These are phyloP conservation scores for Colletotrichum musicola DNA, from an alignment of 2,329 filamentous ascomycete species.

Conservation along the genomic window DNA sequence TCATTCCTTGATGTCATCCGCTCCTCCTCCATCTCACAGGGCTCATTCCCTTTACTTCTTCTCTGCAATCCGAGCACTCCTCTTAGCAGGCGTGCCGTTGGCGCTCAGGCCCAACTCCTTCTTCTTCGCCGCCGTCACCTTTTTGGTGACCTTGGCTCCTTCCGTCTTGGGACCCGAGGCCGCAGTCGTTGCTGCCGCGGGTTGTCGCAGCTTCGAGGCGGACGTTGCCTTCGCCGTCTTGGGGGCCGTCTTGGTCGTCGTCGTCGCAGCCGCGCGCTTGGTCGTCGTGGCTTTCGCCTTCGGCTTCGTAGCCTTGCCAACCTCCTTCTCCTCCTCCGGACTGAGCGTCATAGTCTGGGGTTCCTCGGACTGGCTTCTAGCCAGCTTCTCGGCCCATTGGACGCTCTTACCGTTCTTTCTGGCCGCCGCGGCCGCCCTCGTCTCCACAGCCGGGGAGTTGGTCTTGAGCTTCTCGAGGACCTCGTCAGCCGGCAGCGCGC, in stretches of 20 bases:
- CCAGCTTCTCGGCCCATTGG: conserved; percentile 26
- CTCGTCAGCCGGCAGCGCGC: conserved; percentile 48
- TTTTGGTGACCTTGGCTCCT: conserved; percentile 47
- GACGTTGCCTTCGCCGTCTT: conserved; percentile 5
- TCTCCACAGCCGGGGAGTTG: background rate
- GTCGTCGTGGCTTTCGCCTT: conserved; percentile 4
- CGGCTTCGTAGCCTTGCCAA: conserved; percentile 18
- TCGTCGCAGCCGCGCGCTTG: background rate
- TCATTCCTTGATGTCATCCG: background rate
- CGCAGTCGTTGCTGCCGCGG: background rate
- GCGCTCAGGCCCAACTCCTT: conserved; percentile 26
- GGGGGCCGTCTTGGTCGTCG: background rate
- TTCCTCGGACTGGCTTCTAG: conserved; percentile 30
- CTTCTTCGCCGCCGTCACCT: conserved; percentile 33
- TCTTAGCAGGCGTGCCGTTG: conserved; percentile 35
- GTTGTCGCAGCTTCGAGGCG: conserved; percentile 16
- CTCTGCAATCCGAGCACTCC: conserved; percentile 17
- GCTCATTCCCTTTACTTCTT: conserved; percentile 6
- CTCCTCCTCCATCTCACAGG: background rate
- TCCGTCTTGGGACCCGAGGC: conserved; percentile 44
- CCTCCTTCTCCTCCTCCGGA: conserved; percentile 22
- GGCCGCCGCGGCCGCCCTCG: background rate
- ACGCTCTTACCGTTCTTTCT: conserved; percentile 28
- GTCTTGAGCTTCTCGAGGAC: conserved; percentile 45
- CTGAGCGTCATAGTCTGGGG: conserved; percentile 1